These are phyloP conservation scores for Chamaecyparis obtusa DNA, from an alignment of 75 land plant genomes.

Conservation along the genomic window DNA sequence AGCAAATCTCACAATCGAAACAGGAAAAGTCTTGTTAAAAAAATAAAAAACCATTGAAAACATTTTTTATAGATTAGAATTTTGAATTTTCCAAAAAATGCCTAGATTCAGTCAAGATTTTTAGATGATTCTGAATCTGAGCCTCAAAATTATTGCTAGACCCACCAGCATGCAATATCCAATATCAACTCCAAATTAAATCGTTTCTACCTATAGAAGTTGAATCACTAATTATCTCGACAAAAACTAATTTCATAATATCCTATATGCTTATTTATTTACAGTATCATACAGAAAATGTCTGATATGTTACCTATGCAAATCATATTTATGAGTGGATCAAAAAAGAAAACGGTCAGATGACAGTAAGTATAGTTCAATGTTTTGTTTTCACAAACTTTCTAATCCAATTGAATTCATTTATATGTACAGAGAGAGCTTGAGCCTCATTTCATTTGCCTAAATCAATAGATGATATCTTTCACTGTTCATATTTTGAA, in stretches of 20 bases:
- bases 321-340: not conserved
- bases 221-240: too few relatives aligned
- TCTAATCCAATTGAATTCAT: not conserved
- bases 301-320: not conserved
- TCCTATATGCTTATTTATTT: not conserved
- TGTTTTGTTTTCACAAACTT: not conserved
- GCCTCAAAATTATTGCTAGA: too few relatives aligned
- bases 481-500: not conserved
- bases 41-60: too few relatives aligned
- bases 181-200: not conserved
- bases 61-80: too few relatives aligned
- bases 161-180: not conserved
- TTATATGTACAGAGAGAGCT: not conserved
- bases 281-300: not conserved
- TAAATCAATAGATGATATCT: constrained; percentile 4
- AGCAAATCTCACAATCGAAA: too few relatives aligned
- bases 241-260: not conserved
- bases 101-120: too few relatives aligned
- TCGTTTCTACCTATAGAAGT: not conserved
- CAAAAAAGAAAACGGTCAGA: not conserved
- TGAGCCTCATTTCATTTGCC: not conserved
- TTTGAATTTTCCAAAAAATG: too few relatives aligned
- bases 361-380: not conserved
- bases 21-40: too few relatives aligned
- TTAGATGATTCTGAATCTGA: too few relatives aligned